These are phyloP conservation scores for Xylariaceae sp. DNA, from an alignment of 2,329 filamentous ascomycete genomes.

Conservation along the genomic window DNA sequence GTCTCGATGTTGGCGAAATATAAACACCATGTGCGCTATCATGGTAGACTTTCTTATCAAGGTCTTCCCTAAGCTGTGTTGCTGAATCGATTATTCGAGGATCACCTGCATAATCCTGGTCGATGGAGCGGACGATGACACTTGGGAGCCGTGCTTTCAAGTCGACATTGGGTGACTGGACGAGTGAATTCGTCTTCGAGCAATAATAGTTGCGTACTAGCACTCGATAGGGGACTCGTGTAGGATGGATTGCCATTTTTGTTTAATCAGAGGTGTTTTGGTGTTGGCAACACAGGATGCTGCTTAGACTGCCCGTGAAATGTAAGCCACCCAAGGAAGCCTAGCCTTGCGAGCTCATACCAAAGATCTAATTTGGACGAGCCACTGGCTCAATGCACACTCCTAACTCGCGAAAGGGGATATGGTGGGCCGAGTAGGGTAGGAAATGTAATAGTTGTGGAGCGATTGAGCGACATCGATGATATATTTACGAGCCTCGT, in stretches of 20 bases:
- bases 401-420: no score
- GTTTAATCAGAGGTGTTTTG: neutral
- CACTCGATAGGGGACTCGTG: no score
- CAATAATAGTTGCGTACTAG: conserved; percentile 35
- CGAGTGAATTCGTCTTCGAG: conserved; percentile 27
- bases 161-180: conserved; percentile 33
- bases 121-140: conserved; percentile 31
- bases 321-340: neutral
- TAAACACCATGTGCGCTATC: conserved; percentile 36
- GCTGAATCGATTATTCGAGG: conserved; percentile 25
- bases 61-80: conserved; percentile 26
- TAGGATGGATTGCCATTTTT: conserved; percentile 4
- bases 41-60: conserved; percentile 15
- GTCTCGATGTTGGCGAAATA: conserved; percentile 14
- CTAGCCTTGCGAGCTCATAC: neutral
- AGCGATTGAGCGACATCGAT: no score
- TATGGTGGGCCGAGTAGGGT: no score
- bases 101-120: conserved; percentile 29
- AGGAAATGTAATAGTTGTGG: no score
- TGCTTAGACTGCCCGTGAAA: no score
- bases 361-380: neutral
- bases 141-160: conserved; percentile 11
- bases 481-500: no score
- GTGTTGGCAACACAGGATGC: neutral
- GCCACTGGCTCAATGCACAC: neutral